These are phyloP conservation scores for Candida hispaniensis DNA, from an alignment of 805 yeast species.

Conservation along the genomic window DNA sequence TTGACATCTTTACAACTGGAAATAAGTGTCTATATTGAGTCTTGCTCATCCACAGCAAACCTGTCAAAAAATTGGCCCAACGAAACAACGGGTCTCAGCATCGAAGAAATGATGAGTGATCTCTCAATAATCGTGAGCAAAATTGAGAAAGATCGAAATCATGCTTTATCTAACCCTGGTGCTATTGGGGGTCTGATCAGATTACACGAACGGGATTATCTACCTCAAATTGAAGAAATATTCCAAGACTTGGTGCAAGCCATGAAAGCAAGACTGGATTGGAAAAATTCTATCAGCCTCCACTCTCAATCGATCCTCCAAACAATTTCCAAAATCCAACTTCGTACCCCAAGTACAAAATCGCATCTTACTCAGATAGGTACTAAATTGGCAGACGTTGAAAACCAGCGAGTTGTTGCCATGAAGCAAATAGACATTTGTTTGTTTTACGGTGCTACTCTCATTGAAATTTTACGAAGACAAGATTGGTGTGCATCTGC, in stretches of 20 bases:
- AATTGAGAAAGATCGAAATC: not conserved
- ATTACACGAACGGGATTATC: not conserved
- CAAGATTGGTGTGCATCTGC: slow-evolving; percentile 28
- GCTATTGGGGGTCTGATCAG: slow-evolving; percentile 1
- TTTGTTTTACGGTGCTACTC: slow-evolving; percentile 29
- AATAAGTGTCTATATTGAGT: no score
- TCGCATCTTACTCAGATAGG: slow-evolving; percentile 23
- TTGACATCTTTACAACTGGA: no score
- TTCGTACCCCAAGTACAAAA: slow-evolving; percentile 23
- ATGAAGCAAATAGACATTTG: slow-evolving; percentile 31
- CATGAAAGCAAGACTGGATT: no score
- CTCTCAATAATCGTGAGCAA: slow-evolving; percentile 1
- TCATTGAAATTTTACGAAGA: slow-evolving; percentile 30
- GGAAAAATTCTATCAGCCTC: no score
- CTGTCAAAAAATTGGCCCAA: no score
- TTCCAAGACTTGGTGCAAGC: slow-evolving; percentile 8
- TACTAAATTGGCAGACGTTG: slow-evolving; percentile 23
- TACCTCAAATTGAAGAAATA: slow-evolving; percentile 3
- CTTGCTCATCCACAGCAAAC: no score
- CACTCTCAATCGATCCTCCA: slow-evolving; percentile 9
- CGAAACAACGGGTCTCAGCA: no score
- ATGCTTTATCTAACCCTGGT: no score
- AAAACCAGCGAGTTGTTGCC: slow-evolving; percentile 25
- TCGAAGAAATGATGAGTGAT: no score
- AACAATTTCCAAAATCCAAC: slow-evolving; percentile 22